Conservation (phyloP, 108 stramenopile species). For the Cyclostephanos tholiformis region DNA sequence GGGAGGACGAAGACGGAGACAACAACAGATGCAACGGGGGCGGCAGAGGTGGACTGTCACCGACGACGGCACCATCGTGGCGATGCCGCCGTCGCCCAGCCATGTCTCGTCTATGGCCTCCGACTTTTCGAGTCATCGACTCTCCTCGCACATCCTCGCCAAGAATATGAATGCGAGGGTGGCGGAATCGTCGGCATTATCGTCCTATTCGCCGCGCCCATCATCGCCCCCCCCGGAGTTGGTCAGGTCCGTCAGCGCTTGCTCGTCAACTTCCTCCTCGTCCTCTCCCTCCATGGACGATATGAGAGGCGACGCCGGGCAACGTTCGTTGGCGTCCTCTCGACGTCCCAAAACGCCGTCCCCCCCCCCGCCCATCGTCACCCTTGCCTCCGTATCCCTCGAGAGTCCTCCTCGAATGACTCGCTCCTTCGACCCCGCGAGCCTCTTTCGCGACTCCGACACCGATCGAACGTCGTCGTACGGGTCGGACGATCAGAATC, state of each 20-base stretch:
- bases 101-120: background rate
- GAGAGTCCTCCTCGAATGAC: conserved; percentile 14
- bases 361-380: too few species aligned
- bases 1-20: background rate
- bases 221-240: background rate
- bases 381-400: background rate
- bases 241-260: conserved; percentile 3
- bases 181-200: background rate
- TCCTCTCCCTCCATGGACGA: background rate
- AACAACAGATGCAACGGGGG: background rate
- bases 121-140: background rate
- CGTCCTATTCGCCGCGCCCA: background rate
- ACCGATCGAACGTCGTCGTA: background rate
- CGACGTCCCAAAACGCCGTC: background rate
- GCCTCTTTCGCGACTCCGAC: conserved; percentile 6
- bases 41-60: conserved; percentile 12
- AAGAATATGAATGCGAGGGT: background rate
- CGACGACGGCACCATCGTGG: conserved; percentile 7
- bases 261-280: background rate
- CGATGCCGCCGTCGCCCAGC: conserved; percentile 4
- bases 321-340: background rate
- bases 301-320: too few species aligned
- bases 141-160: background rate
- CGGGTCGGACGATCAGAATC: background rate
- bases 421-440: background rate